Conservation (phyloP, 2,329 filamentous ascomycete genomes). For the Eutypella sp. region DNA sequence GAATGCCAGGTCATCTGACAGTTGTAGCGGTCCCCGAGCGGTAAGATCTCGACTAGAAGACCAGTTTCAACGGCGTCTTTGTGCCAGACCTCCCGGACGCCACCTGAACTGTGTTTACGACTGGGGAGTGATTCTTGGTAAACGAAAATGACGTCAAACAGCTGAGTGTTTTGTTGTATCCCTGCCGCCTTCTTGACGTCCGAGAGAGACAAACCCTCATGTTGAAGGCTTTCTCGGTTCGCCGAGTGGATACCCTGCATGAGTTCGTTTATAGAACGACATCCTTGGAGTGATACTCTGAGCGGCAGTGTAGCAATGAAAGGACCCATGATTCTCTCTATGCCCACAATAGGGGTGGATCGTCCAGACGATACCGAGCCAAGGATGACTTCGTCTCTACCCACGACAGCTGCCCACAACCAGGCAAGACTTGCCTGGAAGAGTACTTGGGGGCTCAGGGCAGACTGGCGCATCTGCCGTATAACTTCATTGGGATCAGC, state of each 20-base stretch:
- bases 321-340: conserved; percentile 74
- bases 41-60: conserved; percentile 72
- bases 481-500: conserved; percentile 30
- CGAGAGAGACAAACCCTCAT: conserved; percentile 59
- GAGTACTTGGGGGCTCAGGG: conserved; percentile 61
- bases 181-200: conserved; percentile 63
- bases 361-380: conserved; percentile 81
- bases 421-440: conserved; percentile 70
- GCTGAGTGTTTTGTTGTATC: conserved; percentile 45
- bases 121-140: conserved; percentile 71
- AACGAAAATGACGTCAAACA: conserved; percentile 77
- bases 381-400: conserved; percentile 62
- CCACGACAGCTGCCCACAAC: conserved; percentile 61
- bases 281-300: conserved; percentile 53
- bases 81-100: conserved; percentile 53
- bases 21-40: conserved; percentile 37
- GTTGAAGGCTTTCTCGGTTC: conserved; percentile 61
- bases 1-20: conserved; percentile 45
- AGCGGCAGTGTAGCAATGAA: conserved; percentile 74
- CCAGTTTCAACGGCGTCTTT: conserved; percentile 72
- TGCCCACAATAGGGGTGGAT: conserved; percentile 61
- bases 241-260: conserved; percentile 57
- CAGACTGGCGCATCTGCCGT: conserved; percentile 32
- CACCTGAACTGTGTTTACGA: conserved; percentile 13
- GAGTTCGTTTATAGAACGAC: conserved; percentile 53